phyloP scores from a whole-genome alignment of 768 basidiomycete genomes.

The Chalciporus pseudorubinellus region DNA sequence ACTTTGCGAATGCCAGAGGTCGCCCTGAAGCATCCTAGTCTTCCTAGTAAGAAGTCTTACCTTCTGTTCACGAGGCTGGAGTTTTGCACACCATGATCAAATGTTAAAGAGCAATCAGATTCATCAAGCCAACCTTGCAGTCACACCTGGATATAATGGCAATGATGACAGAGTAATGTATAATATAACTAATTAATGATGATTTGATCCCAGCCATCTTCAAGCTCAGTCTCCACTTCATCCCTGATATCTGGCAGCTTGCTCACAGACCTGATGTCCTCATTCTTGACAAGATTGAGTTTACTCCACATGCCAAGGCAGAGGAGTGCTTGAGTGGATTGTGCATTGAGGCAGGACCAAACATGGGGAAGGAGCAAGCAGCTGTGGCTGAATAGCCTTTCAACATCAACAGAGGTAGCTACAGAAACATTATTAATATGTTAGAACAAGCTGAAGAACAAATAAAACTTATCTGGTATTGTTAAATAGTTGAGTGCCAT shows the following conservation, averaged over 20 bases:
- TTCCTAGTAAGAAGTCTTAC: too few relatives aligned
- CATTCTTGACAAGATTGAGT: conserved; percentile 22
- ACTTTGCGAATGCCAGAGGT: conserved; percentile 49
- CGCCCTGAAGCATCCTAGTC: conserved; percentile 39
- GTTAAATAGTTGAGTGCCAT: background rate
- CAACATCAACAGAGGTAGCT: background rate
- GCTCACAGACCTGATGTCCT: conserved; percentile 15
- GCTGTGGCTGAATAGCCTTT: conserved; percentile 24
- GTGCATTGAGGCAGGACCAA: conserved; percentile 21
- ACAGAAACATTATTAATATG: background rate
- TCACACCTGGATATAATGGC: background rate
- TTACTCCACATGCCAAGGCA: conserved; percentile 35
- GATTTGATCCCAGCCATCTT: background rate
- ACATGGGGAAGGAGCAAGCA: conserved; percentile 27
- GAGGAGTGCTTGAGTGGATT: conserved; percentile 29
- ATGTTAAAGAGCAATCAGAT: too few relatives aligned
- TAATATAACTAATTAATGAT: background rate
- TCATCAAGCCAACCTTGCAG: background rate
- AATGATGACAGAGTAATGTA: background rate
- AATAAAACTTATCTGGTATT: background rate
- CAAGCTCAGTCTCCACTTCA: conserved; percentile 1
- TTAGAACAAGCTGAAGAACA: background rate
- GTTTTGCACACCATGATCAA: too few relatives aligned
- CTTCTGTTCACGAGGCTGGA: too few relatives aligned
- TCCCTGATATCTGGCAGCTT: conserved; percentile 1